Conservation (phyloP, 208 protist species). For the Phytomonas francai region DNA sequence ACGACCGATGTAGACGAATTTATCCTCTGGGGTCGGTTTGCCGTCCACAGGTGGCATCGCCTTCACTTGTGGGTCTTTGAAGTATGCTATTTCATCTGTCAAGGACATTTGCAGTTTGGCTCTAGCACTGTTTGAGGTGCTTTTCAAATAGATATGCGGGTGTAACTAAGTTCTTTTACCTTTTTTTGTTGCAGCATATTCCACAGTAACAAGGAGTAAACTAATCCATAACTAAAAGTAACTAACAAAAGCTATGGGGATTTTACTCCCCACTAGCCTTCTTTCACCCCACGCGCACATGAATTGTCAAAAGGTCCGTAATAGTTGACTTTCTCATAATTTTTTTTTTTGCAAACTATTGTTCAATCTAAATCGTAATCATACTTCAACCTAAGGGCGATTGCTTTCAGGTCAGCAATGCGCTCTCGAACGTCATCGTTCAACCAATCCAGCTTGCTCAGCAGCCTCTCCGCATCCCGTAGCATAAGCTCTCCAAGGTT, state of each 20-base stretch:
- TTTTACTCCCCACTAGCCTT: not conserved
- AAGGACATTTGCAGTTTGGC: not conserved
- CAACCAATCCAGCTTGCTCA: slow-evolving; percentile 67
- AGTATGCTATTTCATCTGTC: not conserved
- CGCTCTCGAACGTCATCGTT: slow-evolving; percentile 43
- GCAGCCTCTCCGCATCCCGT: slow-evolving; percentile 52
- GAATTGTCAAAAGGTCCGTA: not conserved
- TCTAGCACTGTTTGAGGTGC: not conserved
- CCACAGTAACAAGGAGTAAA: not conserved
- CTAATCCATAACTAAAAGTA: not conserved
- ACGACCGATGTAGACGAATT: slow-evolving; percentile 37
- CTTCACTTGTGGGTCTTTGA: slow-evolving; percentile 1
- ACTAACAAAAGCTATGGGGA: not conserved
- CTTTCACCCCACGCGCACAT: not conserved
- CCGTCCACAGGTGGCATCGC: not conserved
- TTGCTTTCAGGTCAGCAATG: slow-evolving; percentile 42
- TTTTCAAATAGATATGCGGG: not conserved
- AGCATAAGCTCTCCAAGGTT: slow-evolving; percentile 77
- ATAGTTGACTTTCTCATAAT: not conserved
- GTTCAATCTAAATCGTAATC: slow-evolving; percentile 77
- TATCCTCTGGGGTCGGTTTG: slow-evolving; percentile 19
- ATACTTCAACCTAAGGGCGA: slow-evolving; percentile 50
- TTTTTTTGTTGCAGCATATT: not conserved
- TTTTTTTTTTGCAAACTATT: slow-evolving; percentile 2
- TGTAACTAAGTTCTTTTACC: not conserved